Evolutionary conservation across 2,329 filamentous ascomycete genomes (phyloP), one percentile per base, ranked within the genome.

Genomic region (Graphilbum ipis-grandicollis): DNA sequence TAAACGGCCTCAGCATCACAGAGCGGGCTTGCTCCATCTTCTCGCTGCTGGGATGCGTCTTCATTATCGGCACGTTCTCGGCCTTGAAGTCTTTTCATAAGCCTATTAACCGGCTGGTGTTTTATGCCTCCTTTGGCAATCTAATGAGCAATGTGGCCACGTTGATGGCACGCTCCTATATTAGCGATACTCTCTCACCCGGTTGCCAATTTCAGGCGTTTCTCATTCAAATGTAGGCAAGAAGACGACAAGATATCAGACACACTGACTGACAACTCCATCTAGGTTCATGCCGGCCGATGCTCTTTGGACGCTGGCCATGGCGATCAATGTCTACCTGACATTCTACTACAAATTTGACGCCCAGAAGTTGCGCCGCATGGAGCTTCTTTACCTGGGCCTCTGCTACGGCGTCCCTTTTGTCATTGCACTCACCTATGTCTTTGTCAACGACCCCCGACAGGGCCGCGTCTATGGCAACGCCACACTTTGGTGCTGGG

Each of bases 61-160:
- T 86, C 51, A 79, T 85, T 48, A 72, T 88, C 37, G 47, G 62
- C 38, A 85, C 79, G 3, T 90, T 86, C 50, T 56, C 69, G 22
- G 54, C 56, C n/a, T 81, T 76, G 23, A 66, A 63, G 14, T 65
- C 66, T 5, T 90, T 90, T 51, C 79, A 80, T 48, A 88, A 85
- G 50, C 79, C 82, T n/a, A 85, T 90, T 58, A 90, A 90, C 50
- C 68, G 83, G 15, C 65, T 92, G 0, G 75, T 88, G 9, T 88
- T 92, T 53, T 90, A 79, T 52, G 82, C 83, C 7, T 79, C 79
- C 0, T 79, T 82, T 49, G 83, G 82, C 9, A 92, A 93, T 49
- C 65, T 88, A 47, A 63, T 85, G 55, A 72, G 71, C 42, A 88
- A 84, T 52, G 66, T 83, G 15, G 81, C 75, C 1, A 85, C 82